These are phyloP conservation scores for Trametes cingulata DNA, from an alignment of 768 basidiomycete genomes.

Conservation along the genomic window DNA sequence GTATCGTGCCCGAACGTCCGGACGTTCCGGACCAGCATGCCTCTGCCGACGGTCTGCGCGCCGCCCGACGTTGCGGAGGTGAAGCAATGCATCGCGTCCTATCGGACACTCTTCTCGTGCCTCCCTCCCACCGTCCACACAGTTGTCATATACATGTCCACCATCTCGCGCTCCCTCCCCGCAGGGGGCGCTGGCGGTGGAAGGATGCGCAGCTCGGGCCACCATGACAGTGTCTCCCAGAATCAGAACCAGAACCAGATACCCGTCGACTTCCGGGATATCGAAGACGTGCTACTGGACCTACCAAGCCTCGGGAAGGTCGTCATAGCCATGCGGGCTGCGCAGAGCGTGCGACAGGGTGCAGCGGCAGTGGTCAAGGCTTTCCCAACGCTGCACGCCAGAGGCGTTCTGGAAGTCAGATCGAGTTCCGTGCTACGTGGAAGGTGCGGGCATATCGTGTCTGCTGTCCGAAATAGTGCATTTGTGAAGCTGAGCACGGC, in stretches of 20 bases:
- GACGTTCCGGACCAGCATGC: slow-evolving; percentile 4
- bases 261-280: slow-evolving; percentile 6
- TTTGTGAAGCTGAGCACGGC: background rate
- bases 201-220: background rate
- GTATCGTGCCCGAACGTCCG: background rate
- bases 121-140: background rate
- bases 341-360: background rate
- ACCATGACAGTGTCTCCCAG: background rate
- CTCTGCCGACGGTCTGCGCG: background rate
- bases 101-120: background rate
- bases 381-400: background rate
- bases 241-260: background rate
- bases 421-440: background rate
- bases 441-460: background rate
- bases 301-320: background rate
- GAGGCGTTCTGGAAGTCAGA: background rate
- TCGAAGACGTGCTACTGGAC: slow-evolving; percentile 1
- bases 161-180: background rate
- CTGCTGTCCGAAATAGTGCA: background rate
- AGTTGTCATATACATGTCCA: slow-evolving; percentile 5
- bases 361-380: background rate
- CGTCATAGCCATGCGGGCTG: slow-evolving; percentile 1
- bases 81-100: background rate
- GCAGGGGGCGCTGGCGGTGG: background rate
- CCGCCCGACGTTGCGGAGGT: background rate